Conservation (phyloP, 2,329 filamentous ascomycete species). For the Paraconiothyrium brasiliense region DNA sequence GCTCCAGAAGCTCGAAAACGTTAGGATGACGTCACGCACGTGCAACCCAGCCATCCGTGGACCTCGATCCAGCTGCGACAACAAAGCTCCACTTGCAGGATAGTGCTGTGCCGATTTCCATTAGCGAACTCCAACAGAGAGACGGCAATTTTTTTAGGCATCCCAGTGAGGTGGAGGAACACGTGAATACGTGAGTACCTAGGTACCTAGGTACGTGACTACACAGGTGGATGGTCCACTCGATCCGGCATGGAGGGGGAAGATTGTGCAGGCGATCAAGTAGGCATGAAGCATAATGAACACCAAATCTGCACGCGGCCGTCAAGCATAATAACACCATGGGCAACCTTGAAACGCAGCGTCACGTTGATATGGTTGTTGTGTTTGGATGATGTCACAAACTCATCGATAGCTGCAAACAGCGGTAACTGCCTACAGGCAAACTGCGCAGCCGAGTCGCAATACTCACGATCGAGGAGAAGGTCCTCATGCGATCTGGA, state of each 20-base stretch:
- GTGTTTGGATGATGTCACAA: not conserved
- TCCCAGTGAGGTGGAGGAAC: not conserved
- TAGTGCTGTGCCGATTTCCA: not conserved
- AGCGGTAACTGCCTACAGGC: not conserved
- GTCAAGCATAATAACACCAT: not conserved
- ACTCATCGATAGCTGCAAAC: not conserved
- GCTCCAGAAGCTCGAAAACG: slow-evolving; percentile 15
- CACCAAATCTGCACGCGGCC: not conserved
- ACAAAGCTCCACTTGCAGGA: not conserved
- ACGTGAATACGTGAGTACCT: not conserved
- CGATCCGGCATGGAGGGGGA: not conserved
- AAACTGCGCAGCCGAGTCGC: not conserved
- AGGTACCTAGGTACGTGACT: no score
- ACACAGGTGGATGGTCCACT: not conserved
- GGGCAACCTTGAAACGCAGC: not conserved
- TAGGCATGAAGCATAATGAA: not conserved
- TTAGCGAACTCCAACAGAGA: not conserved
- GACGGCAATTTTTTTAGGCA: not conserved
- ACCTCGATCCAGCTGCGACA: not conserved
- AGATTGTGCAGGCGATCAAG: not conserved
- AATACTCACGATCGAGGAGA: not conserved
- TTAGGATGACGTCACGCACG: slow-evolving; percentile 16
- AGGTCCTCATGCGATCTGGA: not conserved
- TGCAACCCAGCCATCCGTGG: not conserved
- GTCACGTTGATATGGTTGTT: slow-evolving; percentile 6